phyloP scores from a whole-genome alignment of 768 basidiomycete genomes.

The Panaeolus papilionaceus region DNA sequence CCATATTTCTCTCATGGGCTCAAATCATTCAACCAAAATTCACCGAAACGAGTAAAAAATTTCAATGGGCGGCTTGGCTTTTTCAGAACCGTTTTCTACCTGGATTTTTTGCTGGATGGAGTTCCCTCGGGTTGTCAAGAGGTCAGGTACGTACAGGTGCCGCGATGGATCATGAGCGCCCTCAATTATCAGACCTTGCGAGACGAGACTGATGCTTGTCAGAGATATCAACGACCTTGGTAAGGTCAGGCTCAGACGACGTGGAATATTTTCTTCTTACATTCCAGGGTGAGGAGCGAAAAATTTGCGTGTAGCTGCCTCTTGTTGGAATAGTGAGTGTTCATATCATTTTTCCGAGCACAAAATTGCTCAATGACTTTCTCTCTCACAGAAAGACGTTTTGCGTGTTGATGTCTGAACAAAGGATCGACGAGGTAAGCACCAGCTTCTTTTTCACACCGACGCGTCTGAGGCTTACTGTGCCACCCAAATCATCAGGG shows the following conservation, averaged over 20 bases:
- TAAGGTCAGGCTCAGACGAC: neutral
- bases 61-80: slow-evolving; percentile 7
- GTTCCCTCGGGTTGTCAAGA: slow-evolving; percentile 7
- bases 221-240: neutral
- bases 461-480: neutral
- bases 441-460: neutral
- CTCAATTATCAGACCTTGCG: neutral
- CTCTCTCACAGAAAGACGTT: too few relatives aligned
- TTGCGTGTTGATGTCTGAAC: neutral
- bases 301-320: neutral
- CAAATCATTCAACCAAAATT: too few relatives aligned
- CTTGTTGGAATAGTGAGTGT: too few relatives aligned
- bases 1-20: neutral
- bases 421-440: neutral
- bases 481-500: neutral
- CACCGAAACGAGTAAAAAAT: neutral
- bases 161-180: neutral
- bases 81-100: neutral
- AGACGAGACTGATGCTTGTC: neutral
- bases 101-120: neutral
- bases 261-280: neutral
- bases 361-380: neutral
- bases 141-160: neutral
- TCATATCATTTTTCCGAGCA: too few relatives aligned
- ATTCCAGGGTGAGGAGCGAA: neutral